Evolutionary conservation across 2,329 filamentous ascomycete species (phyloP).

Genomic region (Emergomyces orientalis): DNA sequence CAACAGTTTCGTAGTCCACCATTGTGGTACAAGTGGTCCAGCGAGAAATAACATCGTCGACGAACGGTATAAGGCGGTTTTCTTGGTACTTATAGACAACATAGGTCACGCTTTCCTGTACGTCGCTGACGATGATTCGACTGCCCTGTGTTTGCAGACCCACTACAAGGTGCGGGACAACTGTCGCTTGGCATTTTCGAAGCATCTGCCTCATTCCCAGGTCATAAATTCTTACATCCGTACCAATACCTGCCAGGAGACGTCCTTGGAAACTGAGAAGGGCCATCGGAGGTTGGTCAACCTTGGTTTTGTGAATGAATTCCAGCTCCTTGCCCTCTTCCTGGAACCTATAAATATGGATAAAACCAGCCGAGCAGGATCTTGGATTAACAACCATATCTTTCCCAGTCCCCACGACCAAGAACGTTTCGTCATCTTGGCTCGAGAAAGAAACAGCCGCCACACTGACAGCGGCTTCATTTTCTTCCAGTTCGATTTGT

Average conservation of each 20-base stretch:
- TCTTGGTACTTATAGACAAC: constrained; percentile 88
- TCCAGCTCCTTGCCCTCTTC: constrained; percentile 81
- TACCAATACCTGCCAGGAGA: constrained; percentile 74
- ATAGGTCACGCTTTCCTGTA: constrained; percentile 83
- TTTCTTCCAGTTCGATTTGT: constrained; percentile 73
- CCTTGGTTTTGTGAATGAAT: constrained; percentile 92
- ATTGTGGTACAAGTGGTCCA: constrained; percentile 89
- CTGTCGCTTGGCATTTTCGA: constrained; percentile 77
- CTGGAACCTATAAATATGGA: constrained; percentile 85
- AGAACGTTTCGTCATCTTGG: constrained; percentile 78
- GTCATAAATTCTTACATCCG: constrained; percentile 77
- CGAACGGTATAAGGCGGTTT: constrained; percentile 88
- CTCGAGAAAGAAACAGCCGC: constrained; percentile 77
- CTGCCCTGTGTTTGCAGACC: constrained; percentile 83
- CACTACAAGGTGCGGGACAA: constrained; percentile 72
- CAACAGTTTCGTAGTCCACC: constrained; percentile 94
- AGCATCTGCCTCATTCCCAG: constrained; percentile 87
- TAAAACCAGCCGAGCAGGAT: constrained; percentile 67
- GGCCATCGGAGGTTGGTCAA: constrained; percentile 83
- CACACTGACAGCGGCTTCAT: constrained; percentile 83
- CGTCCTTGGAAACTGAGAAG: constrained; percentile 87
- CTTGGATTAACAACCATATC: constrained; percentile 73
- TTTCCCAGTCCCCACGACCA: constrained; percentile 91
- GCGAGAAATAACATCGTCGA: constrained; percentile 76
- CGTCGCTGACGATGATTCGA: constrained; percentile 83